phyloP scores from a whole-genome alignment of 495 filamentous ascomycete genomes.

The Umbilicaria muhlenbergii region DNA sequence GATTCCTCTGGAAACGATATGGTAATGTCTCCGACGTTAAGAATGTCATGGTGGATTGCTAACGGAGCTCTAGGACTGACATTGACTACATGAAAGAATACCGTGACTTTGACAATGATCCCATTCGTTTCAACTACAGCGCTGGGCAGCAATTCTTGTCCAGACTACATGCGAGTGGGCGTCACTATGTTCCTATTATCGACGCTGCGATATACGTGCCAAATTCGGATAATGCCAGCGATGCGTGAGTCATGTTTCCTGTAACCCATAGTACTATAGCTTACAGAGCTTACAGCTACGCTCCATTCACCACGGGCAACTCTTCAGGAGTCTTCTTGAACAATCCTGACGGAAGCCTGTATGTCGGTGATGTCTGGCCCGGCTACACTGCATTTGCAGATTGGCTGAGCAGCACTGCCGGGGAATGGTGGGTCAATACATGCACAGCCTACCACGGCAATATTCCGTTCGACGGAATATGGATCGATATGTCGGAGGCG shows the following conservation, averaged over 20 bases:
- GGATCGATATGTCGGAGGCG: slow-evolving; percentile 52
- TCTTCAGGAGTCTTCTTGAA: slow-evolving; percentile 45
- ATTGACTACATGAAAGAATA: slow-evolving; percentile 45
- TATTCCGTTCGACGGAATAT: slow-evolving; percentile 41
- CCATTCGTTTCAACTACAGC: slow-evolving; percentile 27
- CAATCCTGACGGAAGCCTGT: slow-evolving; percentile 43
- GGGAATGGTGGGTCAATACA: slow-evolving; percentile 59
- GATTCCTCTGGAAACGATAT: slow-evolving; percentile 53
- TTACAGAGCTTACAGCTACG: slow-evolving; percentile 28
- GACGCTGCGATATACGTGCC: slow-evolving; percentile 70
- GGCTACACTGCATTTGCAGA: slow-evolving; percentile 51
- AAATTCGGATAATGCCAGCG: slow-evolving; percentile 52
- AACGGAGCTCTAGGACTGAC: slow-evolving; percentile 25
- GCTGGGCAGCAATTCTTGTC: slow-evolving; percentile 45
- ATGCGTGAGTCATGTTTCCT: slow-evolving; percentile 30
- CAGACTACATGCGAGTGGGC: slow-evolving; percentile 46
- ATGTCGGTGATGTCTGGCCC: slow-evolving; percentile 51
- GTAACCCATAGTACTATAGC: not conserved
- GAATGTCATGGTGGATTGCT: not conserved
- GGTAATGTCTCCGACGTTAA: slow-evolving; percentile 23
- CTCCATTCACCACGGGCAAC: slow-evolving; percentile 51
- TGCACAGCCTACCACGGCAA: slow-evolving; percentile 43
- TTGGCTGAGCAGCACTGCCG: slow-evolving; percentile 40
- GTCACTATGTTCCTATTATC: slow-evolving; percentile 74
- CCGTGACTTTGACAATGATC: slow-evolving; percentile 44